Evolutionary conservation across 192 early-diverging fungal species (phyloP), one percentile per base, ranked within the genome.

Genomic region (Martensiomyces pterosporus): DNA sequence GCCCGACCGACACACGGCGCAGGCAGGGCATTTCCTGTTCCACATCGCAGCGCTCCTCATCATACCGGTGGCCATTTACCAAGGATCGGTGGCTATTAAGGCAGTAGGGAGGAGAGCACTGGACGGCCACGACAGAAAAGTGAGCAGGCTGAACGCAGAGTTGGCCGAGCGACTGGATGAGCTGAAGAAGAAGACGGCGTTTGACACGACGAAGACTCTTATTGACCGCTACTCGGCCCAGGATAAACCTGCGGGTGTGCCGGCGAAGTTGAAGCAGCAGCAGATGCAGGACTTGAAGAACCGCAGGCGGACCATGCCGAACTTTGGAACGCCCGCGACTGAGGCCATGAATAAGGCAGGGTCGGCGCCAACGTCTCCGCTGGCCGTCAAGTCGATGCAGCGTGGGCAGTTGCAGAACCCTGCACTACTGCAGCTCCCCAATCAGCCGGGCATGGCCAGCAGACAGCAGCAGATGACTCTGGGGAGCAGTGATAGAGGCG

Each of bases 131-230:
- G 52, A 67, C 17, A 43, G 37, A 3, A 49, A 38, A 18, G 51
- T 83, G 35, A 60, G 45, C 15, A 40, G 44, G 18, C 60, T 79
- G 35, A 60, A 65, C n/a, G 68, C 68, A 29, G 62, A 87, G 46
- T 78, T 86, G 49, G 87, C 84, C 49, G 77, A 75, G 34, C 81
- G 86, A 63, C 64, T 97, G 13, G 92, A 98, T 47, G 94, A 93
- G 62, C 76, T 98, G 47, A 98, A 98, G 72, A 92, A 94, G 55
- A 93, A 90, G 63, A 93, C 91, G 0, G 83, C 87, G 1, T 98
- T 89, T 61, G 91, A 94, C 49, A 73, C 83, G 21, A 95, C 94
- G 32, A 90, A 95, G 63, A 85, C 64, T 14, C 73, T 98, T 21
- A 64, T 98, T 23, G 93, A 98, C 56, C 70, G 87, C 29, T 98